Evolutionary conservation across 2,329 filamentous ascomycete genomes (phyloP), one percentile per base, ranked within the genome.

Genomic region (Pseudopyrenochaeta lycopersici): DNA sequence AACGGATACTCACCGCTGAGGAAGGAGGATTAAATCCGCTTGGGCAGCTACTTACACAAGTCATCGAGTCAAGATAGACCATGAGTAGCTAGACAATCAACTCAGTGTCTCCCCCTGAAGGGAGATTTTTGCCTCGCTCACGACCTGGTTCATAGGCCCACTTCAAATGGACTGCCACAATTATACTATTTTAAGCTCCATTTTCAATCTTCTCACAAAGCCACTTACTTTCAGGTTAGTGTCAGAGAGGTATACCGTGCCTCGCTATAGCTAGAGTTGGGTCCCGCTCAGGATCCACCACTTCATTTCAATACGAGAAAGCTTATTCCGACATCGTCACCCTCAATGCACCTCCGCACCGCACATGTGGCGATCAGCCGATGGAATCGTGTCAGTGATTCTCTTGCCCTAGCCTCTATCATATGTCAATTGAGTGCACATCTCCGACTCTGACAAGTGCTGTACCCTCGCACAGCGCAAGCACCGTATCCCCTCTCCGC

Each of bases 1-100:
- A 95, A 79, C 87, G 83, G 64, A 89, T 97, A 35, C 90, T 96
- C 46, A 81, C 76, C 7, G 65, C 70, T 6, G 71, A 74, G n/a
- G 69, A 73, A 15, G 71, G 64, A 0, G 71, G 64, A 0, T 38
- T 76, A 5, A 68, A 66, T 14, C 48, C 58, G 7, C 46, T 77
- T 1, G 75, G 74, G 4, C 56, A 64, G 44, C 56, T 77, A 29
- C 63, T 77, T 42, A 57, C 62, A 12, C 67, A 68, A 21, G 73
- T 74, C 6, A 57, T 71, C 14, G 66, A 71, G 49, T 51, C 63
- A 27, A 59, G 46, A 23, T 74, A 66, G 59, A 49, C 21, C 23
- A 36, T 39, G 23, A 29, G 30, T 51, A 45, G 33, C 1, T 15
- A 33, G 2, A 17, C 5, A 46, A 5, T 30, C 7, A 32, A 18